These are phyloP conservation scores for Neurospora intermedia DNA, from an alignment of 495 filamentous ascomycete species.

Conservation along the genomic window DNA sequence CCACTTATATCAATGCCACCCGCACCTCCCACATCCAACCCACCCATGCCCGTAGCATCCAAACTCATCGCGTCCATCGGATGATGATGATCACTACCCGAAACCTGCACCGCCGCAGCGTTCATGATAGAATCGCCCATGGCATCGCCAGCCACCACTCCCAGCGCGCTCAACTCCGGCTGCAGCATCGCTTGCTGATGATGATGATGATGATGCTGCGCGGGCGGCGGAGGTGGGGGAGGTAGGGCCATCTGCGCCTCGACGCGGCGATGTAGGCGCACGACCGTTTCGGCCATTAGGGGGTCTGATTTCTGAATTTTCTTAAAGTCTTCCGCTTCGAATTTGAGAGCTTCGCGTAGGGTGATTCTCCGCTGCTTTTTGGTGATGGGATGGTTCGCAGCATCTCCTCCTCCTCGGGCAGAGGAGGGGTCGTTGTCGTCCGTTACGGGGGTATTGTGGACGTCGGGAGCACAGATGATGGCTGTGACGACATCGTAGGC, in stretches of 20 bases:
- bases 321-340: slow-evolving; percentile 51
- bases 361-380: slow-evolving; percentile 24
- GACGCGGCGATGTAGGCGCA: slow-evolving; percentile 65
- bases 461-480: slow-evolving; percentile 62
- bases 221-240: slow-evolving; percentile 15
- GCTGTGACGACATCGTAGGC: slow-evolving; percentile 65
- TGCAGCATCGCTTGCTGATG: slow-evolving; percentile 11
- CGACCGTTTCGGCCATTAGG: slow-evolving; percentile 54
- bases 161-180: slow-evolving; percentile 16
- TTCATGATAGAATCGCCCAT: slow-evolving; percentile 17
- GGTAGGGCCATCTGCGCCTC: slow-evolving; percentile 44
- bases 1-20: slow-evolving; percentile 10
- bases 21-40: slow-evolving; percentile 7
- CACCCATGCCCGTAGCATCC: slow-evolving; percentile 15
- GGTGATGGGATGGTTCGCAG: slow-evolving; percentile 6
- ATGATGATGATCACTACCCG: background rate
- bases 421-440: slow-evolving; percentile 22
- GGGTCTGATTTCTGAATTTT: slow-evolving; percentile 51
- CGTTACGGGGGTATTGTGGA: slow-evolving; percentile 17
- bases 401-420: slow-evolving; percentile 13
- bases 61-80: slow-evolving; percentile 20
- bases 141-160: slow-evolving; percentile 15
- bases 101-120: slow-evolving; percentile 20
- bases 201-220: background rate
- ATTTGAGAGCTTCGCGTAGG: slow-evolving; percentile 61